Evolutionary conservation across 2,329 filamentous ascomycete species (phyloP), one percentile per base, ranked within the genome.

Genomic region (Verticillium tricorpus): DNA sequence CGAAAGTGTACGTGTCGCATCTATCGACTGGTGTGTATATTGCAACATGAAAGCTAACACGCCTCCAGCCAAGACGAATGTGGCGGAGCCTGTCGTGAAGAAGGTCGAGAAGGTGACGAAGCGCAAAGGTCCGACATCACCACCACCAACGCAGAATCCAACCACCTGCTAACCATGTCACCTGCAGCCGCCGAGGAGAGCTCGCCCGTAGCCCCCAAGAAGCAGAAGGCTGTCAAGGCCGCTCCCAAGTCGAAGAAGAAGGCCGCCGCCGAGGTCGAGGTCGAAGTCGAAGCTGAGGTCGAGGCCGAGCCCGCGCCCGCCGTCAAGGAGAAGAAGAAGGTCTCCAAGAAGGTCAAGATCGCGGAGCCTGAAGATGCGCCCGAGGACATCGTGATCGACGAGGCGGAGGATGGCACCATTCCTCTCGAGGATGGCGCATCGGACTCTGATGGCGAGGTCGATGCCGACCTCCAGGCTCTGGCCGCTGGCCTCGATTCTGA

Each of bases 401-500:
- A 71, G 56, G 68, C 60, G 25, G 63, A 65, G 35, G 58, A 57
- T 19, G 56, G 60, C 17, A 19, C 64, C 12, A 58, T 70, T 50
- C 70, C 70, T 14, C 68, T 73, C 59, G 71, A 73, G 28, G 70
- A 72, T 50, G 71, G 65, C 37, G 45, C 45, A 19, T 71, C 70
- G 12, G 73, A 76, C 11, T 71, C 74, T 5, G 77, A 77, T 22
- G 58, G 75, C 40, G 73, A 80, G 61, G 75, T 76, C 32, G 74
- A 80, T 57, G 77, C 76, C 32, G 75, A 77, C 40, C 75, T 76
- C 32, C 71, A 77, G 64, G 72, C 75, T n/a, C 73, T 84, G 6
- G 81, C 79, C 11, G 73, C 75, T 32, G 71, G 76, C 61, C 66
- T 82, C 9, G 77, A 82, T 60, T 78, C 80, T 56, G 78, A 76